phyloP scores from a whole-genome alignment of 805 yeast genomes.

The Teunomyces pallodes region DNA sequence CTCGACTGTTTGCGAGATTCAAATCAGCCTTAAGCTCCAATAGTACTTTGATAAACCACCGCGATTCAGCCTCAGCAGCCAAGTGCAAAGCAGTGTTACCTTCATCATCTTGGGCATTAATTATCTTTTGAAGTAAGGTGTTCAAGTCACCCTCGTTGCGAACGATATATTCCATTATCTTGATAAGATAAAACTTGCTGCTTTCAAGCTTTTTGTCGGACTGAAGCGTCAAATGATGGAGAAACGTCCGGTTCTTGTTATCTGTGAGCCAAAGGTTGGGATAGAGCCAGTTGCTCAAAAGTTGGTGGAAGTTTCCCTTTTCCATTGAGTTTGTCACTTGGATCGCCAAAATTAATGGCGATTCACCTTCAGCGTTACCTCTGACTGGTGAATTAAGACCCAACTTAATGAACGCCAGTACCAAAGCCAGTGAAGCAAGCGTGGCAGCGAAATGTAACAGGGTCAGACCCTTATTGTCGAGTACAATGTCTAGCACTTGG shows the following conservation, averaged over 20 bases:
- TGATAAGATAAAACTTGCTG: slow-evolving; percentile 32
- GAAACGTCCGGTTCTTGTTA: slow-evolving; percentile 68
- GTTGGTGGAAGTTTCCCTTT: slow-evolving; percentile 64
- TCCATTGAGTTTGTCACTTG: slow-evolving; percentile 83
- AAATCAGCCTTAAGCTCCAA: slow-evolving; percentile 48
- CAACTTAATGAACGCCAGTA: slow-evolving; percentile 31
- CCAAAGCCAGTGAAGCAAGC: slow-evolving; percentile 35
- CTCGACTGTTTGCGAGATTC: slow-evolving; percentile 75
- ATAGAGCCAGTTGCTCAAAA: slow-evolving; percentile 64
- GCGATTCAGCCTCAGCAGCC: slow-evolving; percentile 38
- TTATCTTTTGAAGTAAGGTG: slow-evolving; percentile 19
- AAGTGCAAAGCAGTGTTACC: slow-evolving; percentile 41
- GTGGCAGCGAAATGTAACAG: slow-evolving; percentile 45
- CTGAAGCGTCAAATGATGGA: slow-evolving; percentile 77
- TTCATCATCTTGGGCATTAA: slow-evolving; percentile 35
- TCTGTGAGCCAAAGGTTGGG: slow-evolving; percentile 53
- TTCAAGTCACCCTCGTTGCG: slow-evolving; percentile 18
- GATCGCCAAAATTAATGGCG: slow-evolving; percentile 64
- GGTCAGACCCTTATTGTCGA: slow-evolving; percentile 40
- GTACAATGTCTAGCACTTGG: slow-evolving; percentile 28
- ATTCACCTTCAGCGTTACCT: slow-evolving; percentile 38
- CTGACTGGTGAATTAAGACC: slow-evolving; percentile 38
- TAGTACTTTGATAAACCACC: slow-evolving; percentile 37
- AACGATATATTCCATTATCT: slow-evolving; percentile 34
- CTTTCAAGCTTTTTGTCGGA: slow-evolving; percentile 30